Base-by-base conservation (phyloP, 2,329 filamentous ascomycete genomes). In the Fusarium nelsonii region DNA sequence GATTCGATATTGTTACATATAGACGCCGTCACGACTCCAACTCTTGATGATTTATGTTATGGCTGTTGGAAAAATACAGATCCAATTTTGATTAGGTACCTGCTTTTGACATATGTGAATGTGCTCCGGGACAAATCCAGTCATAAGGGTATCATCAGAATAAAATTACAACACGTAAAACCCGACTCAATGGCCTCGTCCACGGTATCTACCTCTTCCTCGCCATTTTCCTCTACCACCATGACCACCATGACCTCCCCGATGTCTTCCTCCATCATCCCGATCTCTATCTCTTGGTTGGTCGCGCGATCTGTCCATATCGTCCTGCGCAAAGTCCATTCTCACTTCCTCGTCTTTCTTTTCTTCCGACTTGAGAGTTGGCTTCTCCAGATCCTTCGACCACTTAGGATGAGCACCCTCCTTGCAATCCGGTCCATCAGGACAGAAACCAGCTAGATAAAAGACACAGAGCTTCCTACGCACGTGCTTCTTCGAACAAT, bases 361-460 rank as follows among this genome's bases (percentile, higher is more conserved):
- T 73, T 89, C 87, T 53, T 88, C 86, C 16, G 86, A 83, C 83
- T 91, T 92, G 68, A 91, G 89, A 32, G 87, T 88, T 9, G 91
- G 93, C 82, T 91, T 91, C 77, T 93, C 91, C 39, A 94, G 82
- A 68, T 94, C 90, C 74, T 88, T 88, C 26, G 90, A 88, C 90
- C 93, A 98, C 63, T 90, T 87, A 4, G 95, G 90, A 79, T 99
- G 96, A 8, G 93, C 91, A 20, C 92, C 92, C 68, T 91, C 88
- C 76, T 89, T 90, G 81, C 96, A 99, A 9, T 83, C 83, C 65
- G 84, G 86, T 3, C 79, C 95, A 57, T 97, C 92, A 0, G 96
- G 96, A 78, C 96, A 99, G 83, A 99, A 99, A 2, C 96, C 96
- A 9, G 93, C 93, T 16, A 98, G 83, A 77, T 97, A 99, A 78